phyloP scores from a whole-genome alignment of 768 basidiomycete species.

The Clitopilus passeckerianus region DNA sequence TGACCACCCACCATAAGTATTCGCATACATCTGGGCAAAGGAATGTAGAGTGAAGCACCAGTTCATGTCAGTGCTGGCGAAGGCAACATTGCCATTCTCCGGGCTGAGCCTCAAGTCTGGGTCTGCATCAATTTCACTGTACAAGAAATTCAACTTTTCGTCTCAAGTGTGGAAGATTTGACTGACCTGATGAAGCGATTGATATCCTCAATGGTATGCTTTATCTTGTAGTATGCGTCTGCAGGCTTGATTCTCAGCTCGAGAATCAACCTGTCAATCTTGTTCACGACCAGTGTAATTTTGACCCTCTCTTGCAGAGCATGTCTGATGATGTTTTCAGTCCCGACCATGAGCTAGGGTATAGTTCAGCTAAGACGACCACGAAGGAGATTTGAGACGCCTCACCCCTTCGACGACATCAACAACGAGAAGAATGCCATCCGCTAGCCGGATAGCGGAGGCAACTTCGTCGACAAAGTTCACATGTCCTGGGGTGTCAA shows the following conservation, averaged over 20 bases:
- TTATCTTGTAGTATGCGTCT: constrained; percentile 98
- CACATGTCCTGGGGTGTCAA: constrained; percentile 97
- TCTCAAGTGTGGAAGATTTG: not conserved
- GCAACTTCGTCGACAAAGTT: constrained; percentile 99
- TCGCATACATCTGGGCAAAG: constrained; percentile 95
- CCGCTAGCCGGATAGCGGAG: constrained; percentile 76
- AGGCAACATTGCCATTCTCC: constrained; percentile 94
- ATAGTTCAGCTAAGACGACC: constrained; percentile 3
- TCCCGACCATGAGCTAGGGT: constrained; percentile 82
- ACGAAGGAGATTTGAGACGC: constrained; percentile 6
- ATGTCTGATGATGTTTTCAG: constrained; percentile 84
- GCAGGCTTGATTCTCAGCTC: constrained; percentile 93
- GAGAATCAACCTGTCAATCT: constrained; percentile 95
- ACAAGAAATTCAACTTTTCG: too few relatives aligned
- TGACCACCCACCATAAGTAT: constrained; percentile 66
- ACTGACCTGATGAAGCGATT: constrained; percentile 91
- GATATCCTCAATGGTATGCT: constrained; percentile 97
- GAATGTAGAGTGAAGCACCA: constrained; percentile 96
- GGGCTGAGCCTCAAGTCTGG: constrained; percentile 87
- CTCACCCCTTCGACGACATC: constrained; percentile 98
- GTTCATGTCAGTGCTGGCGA: constrained; percentile 94
- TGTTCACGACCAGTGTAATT: constrained; percentile 93
- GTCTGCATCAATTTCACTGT: constrained; percentile 79
- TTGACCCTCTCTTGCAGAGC: constrained; percentile 85
- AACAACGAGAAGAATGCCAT: constrained; percentile 91